Base-by-base conservation (phyloP, 2,329 filamentous ascomycete genomes). In the Teratosphaeria destructans region DNA sequence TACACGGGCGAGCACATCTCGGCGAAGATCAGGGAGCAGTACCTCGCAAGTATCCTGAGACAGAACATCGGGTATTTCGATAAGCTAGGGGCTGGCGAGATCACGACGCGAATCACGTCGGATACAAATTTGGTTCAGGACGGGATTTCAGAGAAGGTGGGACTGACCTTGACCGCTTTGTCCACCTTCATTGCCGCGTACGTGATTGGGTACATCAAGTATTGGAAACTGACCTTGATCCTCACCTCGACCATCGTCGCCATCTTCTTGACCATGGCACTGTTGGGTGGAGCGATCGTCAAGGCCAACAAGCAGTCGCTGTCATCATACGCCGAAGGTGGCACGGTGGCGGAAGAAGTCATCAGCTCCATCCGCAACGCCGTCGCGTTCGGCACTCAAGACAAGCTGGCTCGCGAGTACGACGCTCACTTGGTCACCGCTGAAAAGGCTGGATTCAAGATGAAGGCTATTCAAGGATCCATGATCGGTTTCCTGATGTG, bases 41-140 rank as follows among this genome's bases (percentile, higher is more conserved):
- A 97, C 68, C 82, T 99, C 6, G 82, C 86, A 66, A 90, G 88
- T 63, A 92, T 91, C 70, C 78, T 95, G 77, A 84, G 85, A 62
- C 91, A 95, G 72, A 95, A 96, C 72, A 93, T 95, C 72, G 91
- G 85, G 54, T 95, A 90, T 74, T 95, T 95, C 74, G 94, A 97
- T 74, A 94, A 94, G 69, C 81, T 96, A 14, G 93, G 92, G 57
- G 88, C 91, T 37, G 92, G 93, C 60, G 94, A 96, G 75, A 89
- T 97, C 62, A 96, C 92, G 0, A 96, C 92, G 1, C 86, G 92
- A 64, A 96, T 96, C 67, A 97, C 93, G 0, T 87, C 92, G 11
- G 93, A 97, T 72, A 95, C 90, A 53, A 96, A 96, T 69, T 78
- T 95, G 57, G 87, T 97, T 59, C 93, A 96, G 73, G 92, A 95